Evolutionary conservation across 2,329 filamentous ascomycete genomes (phyloP).

Genomic region (Aspergillus sp.): DNA sequence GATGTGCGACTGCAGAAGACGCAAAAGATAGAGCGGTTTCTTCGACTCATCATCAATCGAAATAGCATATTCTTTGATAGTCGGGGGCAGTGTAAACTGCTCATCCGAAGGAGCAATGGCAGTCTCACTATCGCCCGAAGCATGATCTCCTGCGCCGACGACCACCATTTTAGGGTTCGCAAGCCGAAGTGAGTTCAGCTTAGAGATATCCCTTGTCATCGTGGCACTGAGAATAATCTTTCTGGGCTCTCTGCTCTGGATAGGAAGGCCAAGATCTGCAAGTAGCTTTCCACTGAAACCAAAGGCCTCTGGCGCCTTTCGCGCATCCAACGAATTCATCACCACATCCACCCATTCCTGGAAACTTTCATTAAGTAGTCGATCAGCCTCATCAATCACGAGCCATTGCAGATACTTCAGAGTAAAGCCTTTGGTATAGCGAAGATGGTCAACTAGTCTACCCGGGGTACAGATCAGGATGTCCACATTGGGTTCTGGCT

Average conservation of each 20-base stretch:
- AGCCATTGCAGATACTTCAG: slow-evolving; percentile 79
- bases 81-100: slow-evolving; percentile 57
- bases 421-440: slow-evolving; percentile 75
- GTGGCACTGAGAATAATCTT: slow-evolving; percentile 90
- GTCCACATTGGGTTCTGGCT: slow-evolving; percentile 71
- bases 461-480: slow-evolving; percentile 89
- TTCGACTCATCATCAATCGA: slow-evolving; percentile 64
- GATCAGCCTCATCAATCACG: slow-evolving; percentile 90
- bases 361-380: slow-evolving; percentile 84
- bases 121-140: slow-evolving; percentile 12
- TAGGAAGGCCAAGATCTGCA: slow-evolving; percentile 32
- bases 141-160: slow-evolving; percentile 53
- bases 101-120: slow-evolving; percentile 20
- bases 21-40: slow-evolving; percentile 81
- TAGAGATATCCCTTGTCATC: slow-evolving; percentile 80
- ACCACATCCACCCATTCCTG: slow-evolving; percentile 81
- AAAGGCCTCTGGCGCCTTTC: slow-evolving; percentile 47
- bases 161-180: slow-evolving; percentile 70
- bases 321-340: slow-evolving; percentile 53
- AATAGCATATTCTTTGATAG: slow-evolving; percentile 61
- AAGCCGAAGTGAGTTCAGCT: slow-evolving; percentile 69
- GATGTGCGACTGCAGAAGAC: slow-evolving; percentile 55
- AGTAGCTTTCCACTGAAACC: slow-evolving; percentile 33
- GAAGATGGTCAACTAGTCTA: slow-evolving; percentile 84
- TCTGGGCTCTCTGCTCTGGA: slow-evolving; percentile 48